Evolutionary conservation across 345 rosid species (phyloP).

Genomic region (Geranium brycei): DNA sequence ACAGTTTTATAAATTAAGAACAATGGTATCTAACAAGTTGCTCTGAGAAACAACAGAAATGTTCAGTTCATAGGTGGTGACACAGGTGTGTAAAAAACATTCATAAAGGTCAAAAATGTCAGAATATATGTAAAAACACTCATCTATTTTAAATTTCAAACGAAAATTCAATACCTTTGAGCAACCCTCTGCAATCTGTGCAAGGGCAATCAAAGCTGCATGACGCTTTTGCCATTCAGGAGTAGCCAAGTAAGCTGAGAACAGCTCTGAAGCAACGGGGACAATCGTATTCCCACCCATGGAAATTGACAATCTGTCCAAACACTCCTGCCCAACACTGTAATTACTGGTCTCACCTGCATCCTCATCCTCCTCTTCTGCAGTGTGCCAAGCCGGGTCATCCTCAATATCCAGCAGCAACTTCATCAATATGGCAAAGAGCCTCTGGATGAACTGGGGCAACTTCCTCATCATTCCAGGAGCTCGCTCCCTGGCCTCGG

Average conservation of each 20-base stretch:
- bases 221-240: slow-evolving; percentile 99
- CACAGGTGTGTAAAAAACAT: too few species aligned
- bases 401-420: slow-evolving; percentile 91
- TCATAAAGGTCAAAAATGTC: too few species aligned
- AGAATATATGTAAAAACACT: too few species aligned
- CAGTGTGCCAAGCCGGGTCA: slow-evolving; percentile 84
- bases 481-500: slow-evolving; percentile 95
- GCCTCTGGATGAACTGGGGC: slow-evolving; percentile 82
- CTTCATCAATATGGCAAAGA: slow-evolving; percentile 79
- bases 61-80: too few species aligned
- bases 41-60: too few species aligned
- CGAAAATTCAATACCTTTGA: slow-evolving; percentile 43
- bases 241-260: slow-evolving; percentile 75
- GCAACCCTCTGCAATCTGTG: slow-evolving; percentile 99
- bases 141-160: neutral
- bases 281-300: slow-evolving; percentile 94
- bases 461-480: slow-evolving; percentile 99
- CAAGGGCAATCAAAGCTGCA: slow-evolving; percentile 89
- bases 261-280: slow-evolving; percentile 88
- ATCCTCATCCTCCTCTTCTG: slow-evolving; percentile 87
- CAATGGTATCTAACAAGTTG: too few species aligned
- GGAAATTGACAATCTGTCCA: slow-evolving; percentile 89
- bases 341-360: slow-evolving; percentile 93
- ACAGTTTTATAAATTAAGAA: too few species aligned
- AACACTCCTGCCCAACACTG: slow-evolving; percentile 92